Conservation (phyloP, 2,329 filamentous ascomycete genomes). For the Elsinoe fawcettii region DNA sequence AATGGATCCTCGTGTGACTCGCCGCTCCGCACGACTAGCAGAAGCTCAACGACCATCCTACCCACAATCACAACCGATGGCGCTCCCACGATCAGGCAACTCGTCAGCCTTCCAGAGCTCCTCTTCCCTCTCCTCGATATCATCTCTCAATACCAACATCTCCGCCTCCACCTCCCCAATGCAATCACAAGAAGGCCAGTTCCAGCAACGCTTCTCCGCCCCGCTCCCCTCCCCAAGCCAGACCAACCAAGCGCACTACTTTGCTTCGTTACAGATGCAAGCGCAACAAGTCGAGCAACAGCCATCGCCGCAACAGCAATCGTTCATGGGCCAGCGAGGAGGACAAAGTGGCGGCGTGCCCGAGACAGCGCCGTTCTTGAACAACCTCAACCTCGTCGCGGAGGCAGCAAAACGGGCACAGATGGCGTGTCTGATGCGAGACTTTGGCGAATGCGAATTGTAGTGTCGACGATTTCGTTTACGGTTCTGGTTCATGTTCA, state of each 20-base stretch:
- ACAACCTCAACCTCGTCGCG: conserved; percentile 76
- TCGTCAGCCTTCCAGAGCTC: conserved; percentile 35
- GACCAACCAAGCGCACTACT: conserved; percentile 25
- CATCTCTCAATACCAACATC: conserved; percentile 24
- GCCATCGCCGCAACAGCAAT: conserved; percentile 17
- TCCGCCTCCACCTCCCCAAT: conserved; percentile 20
- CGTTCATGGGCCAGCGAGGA: conserved; percentile 27
- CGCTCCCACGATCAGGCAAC: conserved; percentile 23
- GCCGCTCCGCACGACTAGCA: conserved; percentile 6
- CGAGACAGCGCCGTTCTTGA: conserved; percentile 57
- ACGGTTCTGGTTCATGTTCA: no score
- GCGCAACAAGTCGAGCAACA: conserved; percentile 24
- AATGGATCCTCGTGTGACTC: conserved; percentile 14
- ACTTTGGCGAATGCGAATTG: conserved; percentile 67
- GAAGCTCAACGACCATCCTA: conserved; percentile 28
- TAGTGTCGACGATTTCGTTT: conserved; percentile 17
- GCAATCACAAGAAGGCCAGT: conserved; percentile 22
- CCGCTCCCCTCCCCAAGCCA: conserved; percentile 27
- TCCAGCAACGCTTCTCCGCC: conserved; percentile 30
- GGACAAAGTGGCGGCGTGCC: conserved; percentile 25
- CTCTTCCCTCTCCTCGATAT: conserved; percentile 36
- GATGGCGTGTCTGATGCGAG: conserved; percentile 79
- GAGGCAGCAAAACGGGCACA: conserved; percentile 91
- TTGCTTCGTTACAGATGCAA: conserved; percentile 25
- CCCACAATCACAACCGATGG: conserved; percentile 25